phyloP scores from a whole-genome alignment of 768 basidiomycete species.

The Panaeolus papilionaceus region DNA sequence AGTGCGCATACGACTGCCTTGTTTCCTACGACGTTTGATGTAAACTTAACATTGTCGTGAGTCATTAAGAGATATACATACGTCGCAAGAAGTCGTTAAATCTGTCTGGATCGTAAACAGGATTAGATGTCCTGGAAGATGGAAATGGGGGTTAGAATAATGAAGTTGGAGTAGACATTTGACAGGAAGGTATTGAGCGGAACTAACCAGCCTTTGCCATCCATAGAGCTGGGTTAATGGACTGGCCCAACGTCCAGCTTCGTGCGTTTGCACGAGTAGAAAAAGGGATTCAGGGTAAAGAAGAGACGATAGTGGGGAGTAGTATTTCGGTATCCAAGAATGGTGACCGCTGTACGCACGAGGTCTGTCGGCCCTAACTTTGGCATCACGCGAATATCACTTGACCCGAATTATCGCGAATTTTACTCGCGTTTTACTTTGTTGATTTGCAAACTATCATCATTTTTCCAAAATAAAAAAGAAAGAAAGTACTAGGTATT shows the following conservation, averaged over 20 bases:
- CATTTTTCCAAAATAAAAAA: neutral
- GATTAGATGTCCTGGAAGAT: slow-evolving; percentile 57
- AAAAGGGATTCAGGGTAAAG: slow-evolving; percentile 16
- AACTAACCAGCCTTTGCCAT: slow-evolving; percentile 66
- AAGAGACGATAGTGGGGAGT: neutral
- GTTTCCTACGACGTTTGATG: slow-evolving; percentile 57
- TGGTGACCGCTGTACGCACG: slow-evolving; percentile 13
- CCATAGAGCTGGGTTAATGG: slow-evolving; percentile 73
- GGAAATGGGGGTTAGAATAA: slow-evolving; percentile 11
- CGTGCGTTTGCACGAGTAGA: slow-evolving; percentile 67
- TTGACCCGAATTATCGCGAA: slow-evolving; percentile 31
- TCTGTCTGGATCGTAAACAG: slow-evolving; percentile 65
- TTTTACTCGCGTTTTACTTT: neutral
- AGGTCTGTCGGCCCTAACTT: slow-evolving; percentile 11
- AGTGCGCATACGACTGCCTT: slow-evolving; percentile 91
- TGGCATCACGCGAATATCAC: slow-evolving; percentile 38
- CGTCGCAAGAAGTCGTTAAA: slow-evolving; percentile 73
- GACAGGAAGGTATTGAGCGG: slow-evolving; percentile 1
- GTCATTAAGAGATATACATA: slow-evolving; percentile 38
- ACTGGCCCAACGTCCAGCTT: slow-evolving; percentile 75
- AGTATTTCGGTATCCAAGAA: slow-evolving; percentile 12
- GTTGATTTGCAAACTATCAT: neutral
- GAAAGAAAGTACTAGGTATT: too few species aligned
- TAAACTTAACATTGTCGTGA: slow-evolving; percentile 20
- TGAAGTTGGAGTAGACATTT: slow-evolving; percentile 5